Conservation (phyloP, 2,329 filamentous ascomycete species). For the Clonostachys rosea region DNA sequence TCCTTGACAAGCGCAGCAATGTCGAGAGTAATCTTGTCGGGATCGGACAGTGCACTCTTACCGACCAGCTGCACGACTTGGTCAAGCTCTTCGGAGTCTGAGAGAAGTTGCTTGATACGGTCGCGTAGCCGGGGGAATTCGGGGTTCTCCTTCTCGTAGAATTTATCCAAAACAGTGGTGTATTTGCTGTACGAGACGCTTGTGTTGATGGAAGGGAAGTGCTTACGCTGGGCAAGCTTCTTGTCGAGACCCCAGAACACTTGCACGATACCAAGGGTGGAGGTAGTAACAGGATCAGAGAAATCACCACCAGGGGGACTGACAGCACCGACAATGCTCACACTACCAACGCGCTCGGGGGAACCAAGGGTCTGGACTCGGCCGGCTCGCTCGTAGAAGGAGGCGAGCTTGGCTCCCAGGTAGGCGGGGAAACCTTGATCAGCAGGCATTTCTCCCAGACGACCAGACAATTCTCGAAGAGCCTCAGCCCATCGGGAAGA, state of each 20-base stretch:
- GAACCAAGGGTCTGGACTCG: conserved; percentile 82
- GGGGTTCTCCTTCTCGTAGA: conserved; percentile 88
- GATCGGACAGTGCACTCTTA: conserved; percentile 92
- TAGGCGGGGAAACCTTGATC: conserved; percentile 99
- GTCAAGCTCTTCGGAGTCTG: conserved; percentile 94
- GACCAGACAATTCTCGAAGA: conserved; percentile 96
- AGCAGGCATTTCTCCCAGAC: conserved; percentile 98
- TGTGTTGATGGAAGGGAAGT: conserved; percentile 99
- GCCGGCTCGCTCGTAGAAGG: conserved; percentile 98
- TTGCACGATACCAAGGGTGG: conserved; percentile 94
- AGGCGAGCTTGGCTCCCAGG: conserved; percentile 91
- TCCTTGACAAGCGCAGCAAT: conserved; percentile 91
- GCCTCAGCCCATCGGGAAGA: conserved; percentile 98
- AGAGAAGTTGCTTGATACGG: conserved; percentile 88
- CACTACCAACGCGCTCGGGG: conserved; percentile 82
- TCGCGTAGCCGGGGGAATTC: conserved; percentile 93
- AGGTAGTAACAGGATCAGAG: conserved; percentile 92
- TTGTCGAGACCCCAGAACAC: conserved; percentile 99
- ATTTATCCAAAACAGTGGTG: conserved; percentile 81
- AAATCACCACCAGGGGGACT: conserved; percentile 98
- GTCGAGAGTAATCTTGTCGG: conserved; percentile 97
- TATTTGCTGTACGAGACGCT: conserved; percentile 96
- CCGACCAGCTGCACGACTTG: conserved; percentile 98
- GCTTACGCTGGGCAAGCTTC: conserved; percentile 97
- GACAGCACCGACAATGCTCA: conserved; percentile 96